phyloP scores from a whole-genome alignment of 768 basidiomycete species.

The Daedalea quercina region DNA sequence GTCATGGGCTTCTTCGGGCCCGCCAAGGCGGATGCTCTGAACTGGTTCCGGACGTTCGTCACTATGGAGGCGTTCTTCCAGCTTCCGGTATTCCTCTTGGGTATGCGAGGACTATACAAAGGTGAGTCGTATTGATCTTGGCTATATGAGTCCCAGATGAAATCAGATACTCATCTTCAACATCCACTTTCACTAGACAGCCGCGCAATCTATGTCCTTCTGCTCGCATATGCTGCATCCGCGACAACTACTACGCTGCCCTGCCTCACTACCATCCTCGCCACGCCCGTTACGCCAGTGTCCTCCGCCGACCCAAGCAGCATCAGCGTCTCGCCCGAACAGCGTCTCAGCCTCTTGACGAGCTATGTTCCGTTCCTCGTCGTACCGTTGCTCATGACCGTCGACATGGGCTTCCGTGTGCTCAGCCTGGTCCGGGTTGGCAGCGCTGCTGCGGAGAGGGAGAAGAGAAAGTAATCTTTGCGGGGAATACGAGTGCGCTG shows the following conservation, averaged over 20 bases:
- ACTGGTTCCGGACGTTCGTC: slow-evolving; percentile 65
- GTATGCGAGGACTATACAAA: slow-evolving; percentile 50
- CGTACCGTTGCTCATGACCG: slow-evolving; percentile 60
- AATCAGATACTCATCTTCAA: no score
- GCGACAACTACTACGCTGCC: slow-evolving; percentile 74
- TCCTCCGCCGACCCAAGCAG: slow-evolving; percentile 24
- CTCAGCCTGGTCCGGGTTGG: slow-evolving; percentile 12
- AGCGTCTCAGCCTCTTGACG: slow-evolving; percentile 51
- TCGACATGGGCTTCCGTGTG: slow-evolving; percentile 55
- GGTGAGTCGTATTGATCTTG: slow-evolving; percentile 29
- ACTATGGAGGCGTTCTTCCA: slow-evolving; percentile 65
- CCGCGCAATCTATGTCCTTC: slow-evolving; percentile 48
- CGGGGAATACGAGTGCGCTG: background rate
- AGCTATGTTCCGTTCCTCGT: slow-evolving; percentile 76
- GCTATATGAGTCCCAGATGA: no score
- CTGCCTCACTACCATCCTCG: slow-evolving; percentile 56
- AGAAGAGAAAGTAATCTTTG: slow-evolving; percentile 1
- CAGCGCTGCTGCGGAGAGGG: background rate
- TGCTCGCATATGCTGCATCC: slow-evolving; percentile 71
- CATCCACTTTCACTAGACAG: slow-evolving; percentile 31
- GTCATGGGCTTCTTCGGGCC: slow-evolving; percentile 35
- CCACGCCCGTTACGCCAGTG: slow-evolving; percentile 37
- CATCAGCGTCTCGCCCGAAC: slow-evolving; percentile 38
- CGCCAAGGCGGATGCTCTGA: slow-evolving; percentile 20
- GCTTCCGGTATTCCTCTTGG: slow-evolving; percentile 72